A percentile compares a stretch with the other conserved stretches of the same genome.
These are phyloP conservation scores for Smallanthus sonchifolius DNA, from an alignment of 129 eudicot species.

Conservation along the genomic window DNA sequence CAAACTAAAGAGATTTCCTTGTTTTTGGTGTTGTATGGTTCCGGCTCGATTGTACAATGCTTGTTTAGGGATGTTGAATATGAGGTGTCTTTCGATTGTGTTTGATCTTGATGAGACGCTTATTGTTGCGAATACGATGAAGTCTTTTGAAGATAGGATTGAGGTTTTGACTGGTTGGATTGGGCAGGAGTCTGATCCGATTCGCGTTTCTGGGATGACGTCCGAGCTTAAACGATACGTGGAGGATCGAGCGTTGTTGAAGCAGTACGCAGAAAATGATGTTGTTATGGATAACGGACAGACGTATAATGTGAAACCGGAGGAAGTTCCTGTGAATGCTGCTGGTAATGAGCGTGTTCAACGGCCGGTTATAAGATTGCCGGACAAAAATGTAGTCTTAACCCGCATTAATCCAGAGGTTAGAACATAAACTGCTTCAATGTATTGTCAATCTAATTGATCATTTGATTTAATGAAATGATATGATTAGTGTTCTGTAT, in stretches of 20 bases:
- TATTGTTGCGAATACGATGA: slow-evolving; percentile 93
- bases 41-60: slow-evolving; percentile 56
- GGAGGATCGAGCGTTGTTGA: slow-evolving; percentile 73
- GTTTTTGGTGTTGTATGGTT: slow-evolving; percentile 84
- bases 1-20: slow-evolving; percentile 68
- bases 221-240: slow-evolving; percentile 72
- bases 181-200: slow-evolving; percentile 58
- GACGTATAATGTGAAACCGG: slow-evolving; percentile 50
- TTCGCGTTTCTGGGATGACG: slow-evolving; percentile 59
- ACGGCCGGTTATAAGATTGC: slow-evolving; percentile 81
- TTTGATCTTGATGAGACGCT: slow-evolving; percentile 98
- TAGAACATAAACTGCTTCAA: slow-evolving; percentile 20
- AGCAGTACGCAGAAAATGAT: slow-evolving; percentile 74
- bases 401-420: slow-evolving; percentile 99
- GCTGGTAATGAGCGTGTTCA: slow-evolving; percentile 55
- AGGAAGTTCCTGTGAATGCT: slow-evolving; percentile 60
- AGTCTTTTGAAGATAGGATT: slow-evolving; percentile 92
- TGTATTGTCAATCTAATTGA: background rate
- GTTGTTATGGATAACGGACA: slow-evolving; percentile 60
- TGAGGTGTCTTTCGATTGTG: slow-evolving; percentile 78
- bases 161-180: slow-evolving; percentile 65
- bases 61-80: slow-evolving; percentile 76
- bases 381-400: slow-evolving; percentile 69
- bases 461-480: background rate
- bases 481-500: background rate